phyloP scores from a whole-genome alignment of 768 basidiomycete genomes.

The Naematelia encephala region DNA sequence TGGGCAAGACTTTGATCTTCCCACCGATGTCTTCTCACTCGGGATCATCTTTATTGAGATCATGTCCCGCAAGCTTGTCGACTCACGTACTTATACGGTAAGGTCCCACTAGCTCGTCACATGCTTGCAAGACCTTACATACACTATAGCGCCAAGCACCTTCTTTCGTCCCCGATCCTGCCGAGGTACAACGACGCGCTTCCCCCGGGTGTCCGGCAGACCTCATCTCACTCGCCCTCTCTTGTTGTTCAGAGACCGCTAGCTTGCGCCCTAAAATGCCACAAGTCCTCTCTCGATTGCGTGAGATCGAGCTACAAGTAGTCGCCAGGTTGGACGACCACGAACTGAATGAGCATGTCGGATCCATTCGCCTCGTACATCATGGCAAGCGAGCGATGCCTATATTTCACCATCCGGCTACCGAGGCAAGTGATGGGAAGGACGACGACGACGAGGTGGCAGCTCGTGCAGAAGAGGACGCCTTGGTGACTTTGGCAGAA shows the following conservation, averaged over 20 bases:
- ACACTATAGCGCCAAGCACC: constrained; percentile 66
- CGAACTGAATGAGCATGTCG: constrained; percentile 69
- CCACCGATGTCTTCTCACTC: constrained; percentile 91
- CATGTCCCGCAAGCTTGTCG: constrained; percentile 74
- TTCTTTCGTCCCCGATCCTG: constrained; percentile 68
- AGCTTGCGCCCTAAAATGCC: constrained; percentile 69
- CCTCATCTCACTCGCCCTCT: constrained; percentile 72
- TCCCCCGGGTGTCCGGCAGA: constrained; percentile 72
- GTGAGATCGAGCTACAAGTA: constrained; percentile 79
- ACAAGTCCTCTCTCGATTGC: constrained; percentile 71
- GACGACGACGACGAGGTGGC: constrained; percentile 43
- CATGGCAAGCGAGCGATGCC: constrained; percentile 55
- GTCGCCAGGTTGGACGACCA: constrained; percentile 61
- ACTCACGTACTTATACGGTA: constrained; percentile 59
- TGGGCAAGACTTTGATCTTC: constrained; percentile 85
- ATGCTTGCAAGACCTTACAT: background rate
- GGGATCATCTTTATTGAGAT: constrained; percentile 79
- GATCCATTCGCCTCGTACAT: constrained; percentile 76
- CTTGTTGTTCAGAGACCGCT: constrained; percentile 70
- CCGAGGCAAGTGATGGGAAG: constrained; percentile 30
- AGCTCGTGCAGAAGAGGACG: constrained; percentile 43
- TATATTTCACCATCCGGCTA: constrained; percentile 18
- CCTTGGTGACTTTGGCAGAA: constrained; percentile 32
- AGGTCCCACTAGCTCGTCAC: constrained; percentile 7
- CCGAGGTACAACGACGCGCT: constrained; percentile 67